Evolutionary conservation across 2,329 filamentous ascomycete species (phyloP).

Genomic region (Sporothrix pseudoabietina): DNA sequence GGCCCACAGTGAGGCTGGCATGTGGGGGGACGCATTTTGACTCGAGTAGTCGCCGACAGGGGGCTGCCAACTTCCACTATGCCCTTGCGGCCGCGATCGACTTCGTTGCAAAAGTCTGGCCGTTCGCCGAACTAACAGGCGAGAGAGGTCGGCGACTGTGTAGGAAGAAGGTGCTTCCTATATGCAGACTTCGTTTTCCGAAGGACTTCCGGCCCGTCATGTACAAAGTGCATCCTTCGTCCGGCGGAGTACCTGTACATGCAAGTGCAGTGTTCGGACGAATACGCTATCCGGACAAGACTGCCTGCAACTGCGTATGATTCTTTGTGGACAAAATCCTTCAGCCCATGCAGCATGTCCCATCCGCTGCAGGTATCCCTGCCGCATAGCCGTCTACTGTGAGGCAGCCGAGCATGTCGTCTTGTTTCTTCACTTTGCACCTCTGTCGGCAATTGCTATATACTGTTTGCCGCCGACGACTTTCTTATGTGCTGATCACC

Average conservation of each 20-base stretch:
- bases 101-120: neutral
- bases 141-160: slow-evolving; percentile 11
- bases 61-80: neutral
- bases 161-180: neutral
- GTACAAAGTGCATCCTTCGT: slow-evolving; percentile 16
- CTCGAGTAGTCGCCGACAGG: slow-evolving; percentile 13
- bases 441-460: neutral
- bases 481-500: neutral
- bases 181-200: neutral
- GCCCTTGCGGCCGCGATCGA: neutral
- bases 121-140: neutral
- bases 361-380: neutral
- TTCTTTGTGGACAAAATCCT: neutral
- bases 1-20: slow-evolving; percentile 17
- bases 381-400: slow-evolving; percentile 4
- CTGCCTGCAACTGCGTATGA: neutral
- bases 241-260: slow-evolving; percentile 2
- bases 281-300: neutral
- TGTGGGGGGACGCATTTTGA: neutral
- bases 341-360: neutral
- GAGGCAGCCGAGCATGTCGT: neutral
- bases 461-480: neutral
- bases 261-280: slow-evolving; percentile 18
- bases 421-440: neutral
- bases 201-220: neutral